Percentiles rank a stretch among this genome's conserved stretches.
phyloP scores from a whole-genome alignment of 2,329 filamentous ascomycete species.

The Nemania sp. region DNA sequence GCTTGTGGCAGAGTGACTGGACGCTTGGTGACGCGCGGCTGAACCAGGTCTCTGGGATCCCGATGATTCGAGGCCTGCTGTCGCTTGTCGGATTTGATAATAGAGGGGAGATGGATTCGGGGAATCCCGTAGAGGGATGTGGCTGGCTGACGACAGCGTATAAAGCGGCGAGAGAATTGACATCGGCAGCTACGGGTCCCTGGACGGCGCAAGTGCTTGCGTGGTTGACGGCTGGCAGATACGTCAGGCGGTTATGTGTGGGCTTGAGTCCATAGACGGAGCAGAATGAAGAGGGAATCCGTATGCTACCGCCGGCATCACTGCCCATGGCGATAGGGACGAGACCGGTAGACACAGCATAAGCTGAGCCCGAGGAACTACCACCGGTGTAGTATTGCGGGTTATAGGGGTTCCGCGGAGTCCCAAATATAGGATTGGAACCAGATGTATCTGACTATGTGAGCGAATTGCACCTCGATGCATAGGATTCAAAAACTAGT shows the following conservation, averaged over 20 bases:
- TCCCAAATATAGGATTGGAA: constrained; percentile 73
- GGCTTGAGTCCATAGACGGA: constrained; percentile 76
- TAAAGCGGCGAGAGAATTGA: constrained; percentile 66
- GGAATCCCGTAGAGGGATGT: constrained; percentile 62
- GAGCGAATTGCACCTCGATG: neutral
- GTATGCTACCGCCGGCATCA: constrained; percentile 74
- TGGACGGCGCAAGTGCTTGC: constrained; percentile 59
- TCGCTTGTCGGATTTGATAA: neutral
- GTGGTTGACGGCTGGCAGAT: constrained; percentile 60
- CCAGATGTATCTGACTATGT: constrained; percentile 65
- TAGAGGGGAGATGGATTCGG: constrained; percentile 28
- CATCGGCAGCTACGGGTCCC: constrained; percentile 69
- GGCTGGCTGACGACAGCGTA: constrained; percentile 71
- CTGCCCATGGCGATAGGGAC: constrained; percentile 72
- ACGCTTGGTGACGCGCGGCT: constrained; percentile 47
- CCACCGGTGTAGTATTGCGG: constrained; percentile 72
- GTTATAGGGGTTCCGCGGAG: constrained; percentile 65
- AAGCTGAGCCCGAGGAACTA: constrained; percentile 73
- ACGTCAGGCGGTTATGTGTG: constrained; percentile 67
- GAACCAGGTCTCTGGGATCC: constrained; percentile 69
- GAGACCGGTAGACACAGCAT: constrained; percentile 69
- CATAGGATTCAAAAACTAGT: neutral
- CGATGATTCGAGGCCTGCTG: constrained; percentile 54
- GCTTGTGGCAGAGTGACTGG: constrained; percentile 45
- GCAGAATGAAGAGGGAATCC: constrained; percentile 71